Evolutionary conservation across 176 grass and related monocot genomes (phyloP).

Genomic region (Rhipidocladum racemiflorum): DNA sequence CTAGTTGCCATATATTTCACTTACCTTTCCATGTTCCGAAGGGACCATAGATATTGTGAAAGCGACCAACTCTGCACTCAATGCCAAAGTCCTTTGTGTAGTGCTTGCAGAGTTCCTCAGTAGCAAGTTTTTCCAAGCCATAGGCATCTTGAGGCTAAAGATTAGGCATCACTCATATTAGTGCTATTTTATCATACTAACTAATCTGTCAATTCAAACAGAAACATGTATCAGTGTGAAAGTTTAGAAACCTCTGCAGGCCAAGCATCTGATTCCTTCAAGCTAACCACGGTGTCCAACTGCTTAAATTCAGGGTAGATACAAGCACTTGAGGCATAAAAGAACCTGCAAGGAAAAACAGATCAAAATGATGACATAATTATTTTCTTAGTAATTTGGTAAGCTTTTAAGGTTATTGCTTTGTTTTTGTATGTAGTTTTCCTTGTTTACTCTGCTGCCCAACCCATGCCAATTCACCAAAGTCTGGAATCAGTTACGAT

Average conservation of each 20-base stretch:
- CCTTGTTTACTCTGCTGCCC: neutral
- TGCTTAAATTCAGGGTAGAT: slow-evolving; percentile 82
- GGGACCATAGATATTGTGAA: slow-evolving; percentile 97
- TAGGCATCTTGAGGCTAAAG: slow-evolving; percentile 94
- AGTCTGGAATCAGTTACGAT: neutral
- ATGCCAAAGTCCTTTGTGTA: slow-evolving; percentile 97
- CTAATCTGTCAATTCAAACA: neutral
- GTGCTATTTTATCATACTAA: neutral
- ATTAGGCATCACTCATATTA: slow-evolving; percentile 10
- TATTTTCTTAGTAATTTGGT: neutral
- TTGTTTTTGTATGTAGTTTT: neutral
- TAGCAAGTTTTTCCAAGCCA: slow-evolving; percentile 94
- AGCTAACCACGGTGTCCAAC: slow-evolving; percentile 63
- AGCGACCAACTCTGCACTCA: slow-evolving; percentile 78
- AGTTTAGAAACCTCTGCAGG: slow-evolving; percentile 61
- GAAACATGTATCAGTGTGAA: slow-evolving; percentile 23
- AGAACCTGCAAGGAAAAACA: slow-evolving; percentile 39
- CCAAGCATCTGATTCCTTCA: slow-evolving; percentile 73
- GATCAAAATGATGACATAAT: neutral
- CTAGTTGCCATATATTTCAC: neutral
- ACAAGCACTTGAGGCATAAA: slow-evolving; percentile 70
- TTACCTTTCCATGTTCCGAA: slow-evolving; percentile 98
- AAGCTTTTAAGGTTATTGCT: neutral
- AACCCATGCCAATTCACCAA: neutral
- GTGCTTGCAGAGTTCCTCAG: slow-evolving; percentile 97